Evolutionary conservation across 2,329 filamentous ascomycete genomes (phyloP).

Genomic region (Cladosporium cucumerinum): DNA sequence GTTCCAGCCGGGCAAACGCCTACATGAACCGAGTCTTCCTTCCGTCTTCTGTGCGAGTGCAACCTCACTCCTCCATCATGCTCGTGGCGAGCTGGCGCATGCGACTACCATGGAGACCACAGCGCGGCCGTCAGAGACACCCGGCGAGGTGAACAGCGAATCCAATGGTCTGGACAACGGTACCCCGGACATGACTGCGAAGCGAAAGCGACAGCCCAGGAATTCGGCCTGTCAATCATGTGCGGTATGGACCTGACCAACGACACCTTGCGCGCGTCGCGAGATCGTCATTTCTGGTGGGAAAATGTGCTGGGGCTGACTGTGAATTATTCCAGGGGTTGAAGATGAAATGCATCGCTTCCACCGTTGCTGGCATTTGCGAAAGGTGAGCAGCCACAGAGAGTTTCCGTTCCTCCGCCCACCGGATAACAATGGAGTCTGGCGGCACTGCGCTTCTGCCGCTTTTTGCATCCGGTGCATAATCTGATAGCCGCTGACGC

Average conservation of each 20-base stretch:
- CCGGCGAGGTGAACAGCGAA: background rate
- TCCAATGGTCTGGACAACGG: background rate
- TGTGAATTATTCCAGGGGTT: slow-evolving; percentile 14
- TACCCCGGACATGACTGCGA: slow-evolving; percentile 15
- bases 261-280: background rate
- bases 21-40: slow-evolving; percentile 5
- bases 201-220: slow-evolving; percentile 29
- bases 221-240: slow-evolving; percentile 30
- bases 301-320: background rate
- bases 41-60: background rate
- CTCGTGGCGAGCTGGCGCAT: background rate
- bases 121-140: slow-evolving; percentile 10
- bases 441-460: background rate
- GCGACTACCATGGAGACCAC: slow-evolving; percentile 15
- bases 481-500: background rate
- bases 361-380: slow-evolving; percentile 15
- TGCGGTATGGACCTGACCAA: slow-evolving; percentile 12
- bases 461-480: background rate
- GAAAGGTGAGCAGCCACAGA: slow-evolving; percentile 18
- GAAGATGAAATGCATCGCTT: slow-evolving; percentile 29
- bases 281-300: background rate
- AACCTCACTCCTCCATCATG: slow-evolving; percentile 7
- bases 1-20: slow-evolving; percentile 9
- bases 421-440: background rate
- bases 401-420: background rate